phyloP scores from a whole-genome alignment of 2,329 filamentous ascomycete genomes.

The Aspergillus jensenii region DNA sequence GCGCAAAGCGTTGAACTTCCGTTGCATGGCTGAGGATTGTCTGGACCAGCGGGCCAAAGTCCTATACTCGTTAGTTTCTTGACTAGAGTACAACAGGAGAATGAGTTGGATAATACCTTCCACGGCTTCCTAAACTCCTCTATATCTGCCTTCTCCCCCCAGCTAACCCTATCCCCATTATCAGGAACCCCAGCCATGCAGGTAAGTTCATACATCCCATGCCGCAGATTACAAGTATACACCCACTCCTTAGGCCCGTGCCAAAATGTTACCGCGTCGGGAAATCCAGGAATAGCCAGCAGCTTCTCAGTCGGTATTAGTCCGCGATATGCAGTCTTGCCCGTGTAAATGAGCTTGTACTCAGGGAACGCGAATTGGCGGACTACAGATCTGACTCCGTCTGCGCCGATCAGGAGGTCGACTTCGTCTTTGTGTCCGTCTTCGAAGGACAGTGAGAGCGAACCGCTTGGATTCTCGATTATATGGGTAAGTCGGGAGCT shows the following conservation, averaged over 20 bases:
- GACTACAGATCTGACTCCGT: slow-evolving; percentile 16
- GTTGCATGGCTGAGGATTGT: slow-evolving; percentile 7
- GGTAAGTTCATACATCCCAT: slow-evolving; percentile 13
- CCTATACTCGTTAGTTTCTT: not conserved
- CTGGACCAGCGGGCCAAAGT: slow-evolving; percentile 8
- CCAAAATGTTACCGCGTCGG: slow-evolving; percentile 15
- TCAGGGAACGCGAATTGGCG: slow-evolving; percentile 14
- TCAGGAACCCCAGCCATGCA: slow-evolving; percentile 6
- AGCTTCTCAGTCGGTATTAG: slow-evolving; percentile 9
- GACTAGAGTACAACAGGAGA: not conserved
- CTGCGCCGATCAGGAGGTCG: slow-evolving; percentile 14
- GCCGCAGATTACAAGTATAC: slow-evolving; percentile 14
- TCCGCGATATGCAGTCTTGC: slow-evolving; percentile 13
- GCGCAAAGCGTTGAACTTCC: slow-evolving; percentile 13
- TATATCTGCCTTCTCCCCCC: slow-evolving; percentile 12
- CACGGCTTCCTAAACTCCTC: slow-evolving; percentile 12
- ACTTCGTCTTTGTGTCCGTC: slow-evolving; percentile 7
- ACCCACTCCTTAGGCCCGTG: slow-evolving; percentile 14
- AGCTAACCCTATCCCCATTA: slow-evolving; percentile 7
- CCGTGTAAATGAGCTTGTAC: slow-evolving; percentile 12
- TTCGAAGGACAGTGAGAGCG: slow-evolving; percentile 6
- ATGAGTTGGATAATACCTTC: not conserved
- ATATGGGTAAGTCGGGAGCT: slow-evolving; percentile 7
- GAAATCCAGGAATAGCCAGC: slow-evolving; percentile 8
- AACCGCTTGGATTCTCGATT: not conserved